Base-by-base conservation (phyloP, 805 yeast species). In the Yarrowia sp. region DNA sequence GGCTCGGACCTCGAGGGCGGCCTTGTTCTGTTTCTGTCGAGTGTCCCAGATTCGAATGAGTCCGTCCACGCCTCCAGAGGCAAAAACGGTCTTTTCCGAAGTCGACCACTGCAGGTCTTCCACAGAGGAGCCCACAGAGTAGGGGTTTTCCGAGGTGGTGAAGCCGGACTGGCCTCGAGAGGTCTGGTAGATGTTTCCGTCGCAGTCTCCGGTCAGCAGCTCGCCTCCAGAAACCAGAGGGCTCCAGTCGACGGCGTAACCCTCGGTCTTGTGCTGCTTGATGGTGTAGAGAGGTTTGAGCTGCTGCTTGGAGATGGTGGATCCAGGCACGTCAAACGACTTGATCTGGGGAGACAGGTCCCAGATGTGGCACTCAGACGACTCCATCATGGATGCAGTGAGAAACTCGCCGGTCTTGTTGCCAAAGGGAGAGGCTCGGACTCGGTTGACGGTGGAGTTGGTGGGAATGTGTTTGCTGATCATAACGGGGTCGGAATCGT, bases 51-150 rank as follows among this genome's bases (percentile, higher is more conserved):
- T 89, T 70, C 97, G 84, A 46, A 93, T 84, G 73, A 84, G 84
- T 8, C 98, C 98, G 73, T 95, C 99, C 66, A 89, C 82, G 16
- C 97, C 98, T 48, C 89, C 93, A 22, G 96, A 85, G n/a, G 98
- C 96, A 74, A 95, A 95, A 32, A 95, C 99, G 0, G 98, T 91
- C 68, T 83, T 83, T 75, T 95, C 98, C 4, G 92, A 84, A 63
- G 88, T 88, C 12, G 97, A 90, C 98, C 98, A 95, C 77, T 95
- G 98, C 66, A 95, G 84, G 74, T 95, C 99, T 78, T 95, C 99
- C 66, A 95, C 88, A 41, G 89, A 80, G 65, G 85, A 82, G 24
- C 83, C 81, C 67, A 88, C 86, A 66, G 79, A 81, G 76, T 85
- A 95, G 33, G 98, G 90, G 11, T 86, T 84, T 71, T 86, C 85